Evolutionary conservation across 2,329 filamentous ascomycete genomes (phyloP).

Genomic region (Catunica adiposa): DNA sequence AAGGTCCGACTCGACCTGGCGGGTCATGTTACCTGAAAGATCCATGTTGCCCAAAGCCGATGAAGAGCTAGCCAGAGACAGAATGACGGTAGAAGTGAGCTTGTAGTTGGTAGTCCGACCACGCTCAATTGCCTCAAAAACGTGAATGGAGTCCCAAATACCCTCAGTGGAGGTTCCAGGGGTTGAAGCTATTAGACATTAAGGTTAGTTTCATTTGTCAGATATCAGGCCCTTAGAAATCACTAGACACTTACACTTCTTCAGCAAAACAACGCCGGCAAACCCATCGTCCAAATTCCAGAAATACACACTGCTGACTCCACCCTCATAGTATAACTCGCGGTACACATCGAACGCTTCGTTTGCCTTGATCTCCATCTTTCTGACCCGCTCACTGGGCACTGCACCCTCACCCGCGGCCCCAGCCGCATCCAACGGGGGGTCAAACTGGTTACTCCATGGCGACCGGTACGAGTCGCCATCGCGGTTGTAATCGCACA

Average conservation of each 20-base stretch:
- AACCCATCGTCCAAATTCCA: constrained; percentile 98
- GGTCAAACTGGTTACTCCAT: constrained; percentile 99
- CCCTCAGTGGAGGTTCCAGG: constrained; percentile 53
- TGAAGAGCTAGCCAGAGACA: constrained; percentile 53
- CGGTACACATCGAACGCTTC: constrained; percentile 94
- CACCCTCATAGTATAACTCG: constrained; percentile 93
- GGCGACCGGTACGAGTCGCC: constrained; percentile 94
- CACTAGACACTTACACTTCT: constrained; percentile 53
- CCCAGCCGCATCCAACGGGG: constrained; percentile 49
- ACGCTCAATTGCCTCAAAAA: constrained; percentile 90
- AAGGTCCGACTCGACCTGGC: constrained; percentile 85
- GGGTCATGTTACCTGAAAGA: constrained; percentile 92
- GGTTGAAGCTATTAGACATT: constrained; percentile 38
- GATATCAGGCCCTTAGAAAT: not conserved
- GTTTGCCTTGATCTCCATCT: constrained; percentile 87
- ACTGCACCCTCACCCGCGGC: constrained; percentile 59
- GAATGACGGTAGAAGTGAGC: constrained; percentile 88
- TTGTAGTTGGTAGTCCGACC: constrained; percentile 91
- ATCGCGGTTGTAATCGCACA: constrained; percentile 99
- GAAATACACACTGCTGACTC: constrained; percentile 89
- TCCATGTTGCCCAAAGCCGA: constrained; percentile 64
- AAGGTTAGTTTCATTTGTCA: not conserved
- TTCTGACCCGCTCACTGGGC: constrained; percentile 76
- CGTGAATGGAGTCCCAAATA: constrained; percentile 96
- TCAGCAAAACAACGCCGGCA: constrained; percentile 84